Evolutionary conservation across 2,329 filamentous ascomycete species (phyloP), one percentile per base, ranked within the genome.

Genomic region (Alternaria viburni): DNA sequence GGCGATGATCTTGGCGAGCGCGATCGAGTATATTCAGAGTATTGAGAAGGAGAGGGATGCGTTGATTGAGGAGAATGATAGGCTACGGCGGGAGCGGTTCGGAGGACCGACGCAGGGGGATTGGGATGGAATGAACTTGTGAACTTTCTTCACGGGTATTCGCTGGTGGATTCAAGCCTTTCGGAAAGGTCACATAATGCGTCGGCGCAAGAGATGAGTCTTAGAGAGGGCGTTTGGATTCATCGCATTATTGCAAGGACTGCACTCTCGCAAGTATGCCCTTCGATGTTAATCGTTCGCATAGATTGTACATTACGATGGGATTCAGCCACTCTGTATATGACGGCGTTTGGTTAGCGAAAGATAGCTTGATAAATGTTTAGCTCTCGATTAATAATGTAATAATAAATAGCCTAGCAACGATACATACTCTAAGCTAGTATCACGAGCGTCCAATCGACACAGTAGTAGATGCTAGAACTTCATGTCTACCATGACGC

Each of bases 21-120:
- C 76, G 7, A 77, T 79, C 41, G 76, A 79, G 6, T 78, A 79
- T 46, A 79, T 79, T 30, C 66, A 65, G 19, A 67, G 54, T 11
- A 65, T 77, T 46, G 75, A 79, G 61, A 65, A 61, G 19, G 76
- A 79, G 57, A 64, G 75, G 17, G 74, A 77, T 55, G 62, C 61
- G 10, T 54, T 74, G 9, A 63, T 59, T n/a, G 63, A 65, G 6
- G 74, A 79, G 61, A 71, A 73, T 25, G 74, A 77, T 43, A 58
- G 64, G 47, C 61, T 80, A 26, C 60, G 70, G 41, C 57, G 60
- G 19, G 32, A 32, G 8, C 64, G 66, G 30, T 59, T 28, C 9
- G 47, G 17, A 17, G 47, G 11, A 6, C 26, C 30, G 41, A 19
- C 19, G 30, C 49, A 43, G 44, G n/a, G 15, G 12, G 21, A 26